Evolutionary conservation across 2,329 filamentous ascomycete species (phyloP).

Genomic region (Sporothrix dimorphospora): DNA sequence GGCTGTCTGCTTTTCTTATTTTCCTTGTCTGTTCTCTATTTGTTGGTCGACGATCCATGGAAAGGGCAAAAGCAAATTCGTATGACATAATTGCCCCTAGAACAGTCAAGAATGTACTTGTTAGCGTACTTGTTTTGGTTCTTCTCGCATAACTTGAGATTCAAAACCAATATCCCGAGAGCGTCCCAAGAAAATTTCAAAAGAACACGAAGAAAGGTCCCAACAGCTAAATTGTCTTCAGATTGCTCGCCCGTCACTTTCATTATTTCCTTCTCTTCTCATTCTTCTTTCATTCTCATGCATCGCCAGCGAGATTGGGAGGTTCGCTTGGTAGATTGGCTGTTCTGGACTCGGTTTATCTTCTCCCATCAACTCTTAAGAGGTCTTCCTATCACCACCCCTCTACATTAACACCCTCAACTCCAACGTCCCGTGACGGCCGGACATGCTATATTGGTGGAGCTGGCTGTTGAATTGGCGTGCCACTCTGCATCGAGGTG

Average conservation of each 20-base stretch:
- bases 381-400: too few species aligned
- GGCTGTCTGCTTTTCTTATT: too few species aligned
- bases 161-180: too few species aligned
- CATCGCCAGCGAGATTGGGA: not conserved
- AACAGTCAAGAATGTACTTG: too few species aligned
- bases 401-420: not conserved
- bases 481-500: not conserved
- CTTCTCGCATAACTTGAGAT: too few species aligned
- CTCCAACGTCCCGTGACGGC: not conserved
- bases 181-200: not conserved
- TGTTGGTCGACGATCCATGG: too few species aligned
- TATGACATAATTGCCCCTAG: too few species aligned
- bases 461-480: not conserved
- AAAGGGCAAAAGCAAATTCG: too few species aligned
- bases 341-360: not conserved
- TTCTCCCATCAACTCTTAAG: not conserved
- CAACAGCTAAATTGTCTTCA: not conserved
- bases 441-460: not conserved
- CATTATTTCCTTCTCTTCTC: not conserved
- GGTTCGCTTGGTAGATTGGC: slow-evolving; percentile 7
- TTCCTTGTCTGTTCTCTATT: too few species aligned
- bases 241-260: not conserved
- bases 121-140: too few species aligned
- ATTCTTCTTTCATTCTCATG: not conserved
- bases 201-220: not conserved